Evolutionary conservation across 306 rosid genomes (phyloP).

Genomic region (Quillaja saponaria): DNA sequence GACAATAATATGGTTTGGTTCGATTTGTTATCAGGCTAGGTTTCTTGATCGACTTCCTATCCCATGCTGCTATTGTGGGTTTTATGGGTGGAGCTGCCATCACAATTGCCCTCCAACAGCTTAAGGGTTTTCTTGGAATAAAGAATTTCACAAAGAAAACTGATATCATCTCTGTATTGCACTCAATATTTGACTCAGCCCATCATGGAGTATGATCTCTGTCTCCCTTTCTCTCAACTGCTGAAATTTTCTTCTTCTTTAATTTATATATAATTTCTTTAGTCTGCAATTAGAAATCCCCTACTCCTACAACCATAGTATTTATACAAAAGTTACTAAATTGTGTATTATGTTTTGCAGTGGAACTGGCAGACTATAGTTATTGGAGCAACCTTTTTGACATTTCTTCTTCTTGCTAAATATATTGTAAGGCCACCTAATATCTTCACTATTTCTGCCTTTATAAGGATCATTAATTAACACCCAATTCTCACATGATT

Average conservation of each 20-base stretch:
- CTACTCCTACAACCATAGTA: not conserved
- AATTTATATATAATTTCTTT: constrained; percentile 4
- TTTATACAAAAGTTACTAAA: constrained; percentile 21
- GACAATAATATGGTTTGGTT: constrained; percentile 2
- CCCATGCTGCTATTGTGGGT: constrained; percentile 98
- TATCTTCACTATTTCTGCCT: constrained; percentile 5
- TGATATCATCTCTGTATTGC: constrained; percentile 72
- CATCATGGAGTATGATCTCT: constrained; percentile 71
- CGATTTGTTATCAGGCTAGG: constrained; percentile 65
- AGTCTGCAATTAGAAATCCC: constrained; percentile 6
- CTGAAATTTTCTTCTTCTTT: not conserved
- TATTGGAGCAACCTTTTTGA: constrained; percentile 67
- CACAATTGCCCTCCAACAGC: constrained; percentile 96
- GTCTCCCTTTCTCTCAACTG: constrained; percentile 16
- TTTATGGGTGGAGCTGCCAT: constrained; percentile 99
- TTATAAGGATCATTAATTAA: constrained; percentile 16
- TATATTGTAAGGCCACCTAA: constrained; percentile 58
- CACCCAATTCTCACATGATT: constrained; percentile 36
- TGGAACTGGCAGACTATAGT: constrained; percentile 95
- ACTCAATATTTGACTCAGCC: constrained; percentile 58
- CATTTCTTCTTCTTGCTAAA: constrained; percentile 71
- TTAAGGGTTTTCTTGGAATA: constrained; percentile 91
- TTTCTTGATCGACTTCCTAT: constrained; percentile 89
- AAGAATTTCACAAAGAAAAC: constrained; percentile 64
- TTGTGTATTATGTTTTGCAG: constrained; percentile 50